phyloP scores from a whole-genome alignment of 192 early-diverging fungal species.

The Podila clonocystis region DNA sequence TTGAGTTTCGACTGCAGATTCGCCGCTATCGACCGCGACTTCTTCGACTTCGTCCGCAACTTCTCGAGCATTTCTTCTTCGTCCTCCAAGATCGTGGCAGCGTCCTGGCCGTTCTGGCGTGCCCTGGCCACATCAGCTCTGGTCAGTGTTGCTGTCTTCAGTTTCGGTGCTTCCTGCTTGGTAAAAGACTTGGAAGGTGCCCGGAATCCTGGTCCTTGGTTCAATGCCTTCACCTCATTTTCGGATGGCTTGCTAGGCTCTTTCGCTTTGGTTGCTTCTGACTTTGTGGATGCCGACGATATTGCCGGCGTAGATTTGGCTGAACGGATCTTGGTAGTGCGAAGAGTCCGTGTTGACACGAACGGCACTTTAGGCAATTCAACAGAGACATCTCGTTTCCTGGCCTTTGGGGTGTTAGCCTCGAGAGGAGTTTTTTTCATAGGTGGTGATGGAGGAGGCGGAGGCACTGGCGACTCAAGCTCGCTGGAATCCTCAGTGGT shows the following conservation, averaged over 20 bases:
- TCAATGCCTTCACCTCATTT: neutral
- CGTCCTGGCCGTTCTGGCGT: constrained; percentile 12
- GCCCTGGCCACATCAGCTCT: constrained; percentile 35
- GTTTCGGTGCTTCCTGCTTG: constrained; percentile 25
- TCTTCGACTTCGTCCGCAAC: constrained; percentile 37
- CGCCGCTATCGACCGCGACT: constrained; percentile 26
- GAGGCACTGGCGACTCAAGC: neutral
- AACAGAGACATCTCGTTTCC: neutral
- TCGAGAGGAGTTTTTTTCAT: constrained; percentile 1
- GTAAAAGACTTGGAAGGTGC: neutral
- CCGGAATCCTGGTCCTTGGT: constrained; percentile 27
- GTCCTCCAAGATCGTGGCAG: constrained; percentile 8
- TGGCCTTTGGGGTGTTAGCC: neutral
- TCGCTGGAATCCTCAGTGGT: neutral
- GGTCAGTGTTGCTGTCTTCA: constrained; percentile 44
- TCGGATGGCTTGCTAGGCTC: neutral
- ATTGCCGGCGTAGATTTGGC: constrained; percentile 12
- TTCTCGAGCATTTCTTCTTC: constrained; percentile 29
- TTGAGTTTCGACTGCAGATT: constrained; percentile 33
- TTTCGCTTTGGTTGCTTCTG: neutral
- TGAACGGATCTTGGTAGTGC: constrained; percentile 19
- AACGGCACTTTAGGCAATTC: constrained; percentile 13
- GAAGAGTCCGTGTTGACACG: constrained; percentile 9
- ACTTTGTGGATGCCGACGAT: neutral
- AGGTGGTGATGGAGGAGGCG: constrained; percentile 2